Evolutionary conservation across 805 yeast genomes (phyloP).

Genomic region (Candida chauliodis): DNA sequence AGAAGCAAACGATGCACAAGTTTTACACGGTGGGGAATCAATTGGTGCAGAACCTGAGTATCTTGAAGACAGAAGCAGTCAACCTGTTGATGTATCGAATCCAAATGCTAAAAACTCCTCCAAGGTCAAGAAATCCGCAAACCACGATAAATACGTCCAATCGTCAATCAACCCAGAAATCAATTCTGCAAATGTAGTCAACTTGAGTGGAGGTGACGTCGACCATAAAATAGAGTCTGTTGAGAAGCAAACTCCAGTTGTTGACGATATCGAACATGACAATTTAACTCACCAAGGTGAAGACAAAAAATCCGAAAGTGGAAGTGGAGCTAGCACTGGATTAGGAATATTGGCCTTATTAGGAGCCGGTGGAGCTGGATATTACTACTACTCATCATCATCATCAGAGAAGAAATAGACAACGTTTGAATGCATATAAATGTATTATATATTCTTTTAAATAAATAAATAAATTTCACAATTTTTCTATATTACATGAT

Average conservation of each 20-base stretch:
- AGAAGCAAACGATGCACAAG: constrained; percentile 41
- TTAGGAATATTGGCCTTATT: constrained; percentile 15
- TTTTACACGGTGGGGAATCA: constrained; percentile 41
- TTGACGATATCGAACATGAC: constrained; percentile 39
- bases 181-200: constrained; percentile 33
- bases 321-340: not conserved
- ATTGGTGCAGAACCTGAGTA: constrained; percentile 37
- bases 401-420: constrained; percentile 3
- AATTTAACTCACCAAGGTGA: constrained; percentile 18
- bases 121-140: constrained; percentile 26
- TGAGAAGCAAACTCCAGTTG: constrained; percentile 26
- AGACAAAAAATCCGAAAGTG: not conserved
- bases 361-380: constrained; percentile 30
- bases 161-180: constrained; percentile 39
- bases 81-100: constrained; percentile 29
- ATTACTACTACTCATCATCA: constrained; percentile 13
- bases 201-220: constrained; percentile 32
- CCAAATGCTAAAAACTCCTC: constrained; percentile 11
- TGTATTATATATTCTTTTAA: too few relatives aligned
- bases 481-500: too few relatives aligned
- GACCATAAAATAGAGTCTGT: constrained; percentile 33
- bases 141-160: constrained; percentile 39
- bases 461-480: constrained; percentile 1
- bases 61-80: constrained; percentile 30
- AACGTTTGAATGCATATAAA: too few relatives aligned